phyloP scores from a whole-genome alignment of 345 rosid species.

The Garcia nutans region DNA sequence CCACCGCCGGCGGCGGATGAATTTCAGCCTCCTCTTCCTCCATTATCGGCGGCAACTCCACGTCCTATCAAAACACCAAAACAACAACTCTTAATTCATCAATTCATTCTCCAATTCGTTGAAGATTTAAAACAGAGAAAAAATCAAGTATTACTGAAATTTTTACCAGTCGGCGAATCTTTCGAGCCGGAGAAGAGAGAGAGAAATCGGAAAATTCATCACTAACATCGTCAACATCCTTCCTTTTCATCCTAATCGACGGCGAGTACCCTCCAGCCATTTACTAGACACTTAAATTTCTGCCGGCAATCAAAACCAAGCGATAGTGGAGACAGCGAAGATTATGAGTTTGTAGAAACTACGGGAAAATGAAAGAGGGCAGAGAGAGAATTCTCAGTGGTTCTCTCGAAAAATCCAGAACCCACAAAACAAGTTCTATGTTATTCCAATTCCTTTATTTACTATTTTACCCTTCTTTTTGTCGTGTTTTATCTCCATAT shows the following conservation, averaged over 20 bases:
- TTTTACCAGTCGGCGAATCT: slow-evolving; percentile 75
- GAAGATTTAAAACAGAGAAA: neutral
- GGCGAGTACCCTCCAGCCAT: neutral
- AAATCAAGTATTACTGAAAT: neutral
- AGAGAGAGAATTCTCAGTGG: neutral
- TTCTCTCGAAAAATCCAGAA: slow-evolving; percentile 6
- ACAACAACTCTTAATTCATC: too few relatives aligned
- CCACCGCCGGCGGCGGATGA: neutral
- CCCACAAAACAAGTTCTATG: neutral
- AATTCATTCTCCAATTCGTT: neutral
- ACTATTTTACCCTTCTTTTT: neutral
- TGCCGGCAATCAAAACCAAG: neutral
- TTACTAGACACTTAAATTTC: too few relatives aligned
- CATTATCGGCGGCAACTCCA: slow-evolving; percentile 56
- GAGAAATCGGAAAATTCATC: slow-evolving; percentile 86
- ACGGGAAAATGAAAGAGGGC: neutral
- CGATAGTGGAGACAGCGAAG: too few relatives aligned
- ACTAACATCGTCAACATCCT: slow-evolving; percentile 54
- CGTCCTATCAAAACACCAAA: slow-evolving; percentile 33
- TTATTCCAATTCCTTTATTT: neutral
- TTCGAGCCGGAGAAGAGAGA: slow-evolving; percentile 69
- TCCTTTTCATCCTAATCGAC: slow-evolving; percentile 53
- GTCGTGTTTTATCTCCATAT: too few relatives aligned
- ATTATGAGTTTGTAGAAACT: too few relatives aligned
- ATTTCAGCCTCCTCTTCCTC: slow-evolving; percentile 51